Evolutionary conservation across 176 grass and related monocot species (phyloP).

Genomic region (Aegilops umbellulata): DNA sequence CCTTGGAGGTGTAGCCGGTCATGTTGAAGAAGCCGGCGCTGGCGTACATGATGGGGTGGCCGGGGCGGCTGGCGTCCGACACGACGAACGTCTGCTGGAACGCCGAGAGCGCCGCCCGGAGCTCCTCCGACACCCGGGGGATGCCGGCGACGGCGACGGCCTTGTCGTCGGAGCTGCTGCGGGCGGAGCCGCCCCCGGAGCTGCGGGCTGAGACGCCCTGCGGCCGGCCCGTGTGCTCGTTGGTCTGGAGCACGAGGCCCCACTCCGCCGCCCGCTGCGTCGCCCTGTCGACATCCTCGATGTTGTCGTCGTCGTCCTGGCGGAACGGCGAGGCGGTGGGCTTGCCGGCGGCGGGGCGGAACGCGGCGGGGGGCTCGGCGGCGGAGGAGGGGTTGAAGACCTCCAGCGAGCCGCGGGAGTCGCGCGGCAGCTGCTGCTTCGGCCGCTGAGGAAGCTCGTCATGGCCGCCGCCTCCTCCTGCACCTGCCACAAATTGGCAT

Average conservation of each 20-base stretch:
- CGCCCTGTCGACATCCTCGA: conserved; percentile 45
- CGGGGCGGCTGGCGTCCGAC: conserved; percentile 59
- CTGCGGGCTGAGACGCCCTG: conserved; percentile 61
- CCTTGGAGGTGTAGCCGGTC: conserved; percentile 67
- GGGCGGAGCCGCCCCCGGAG: conserved; percentile 29
- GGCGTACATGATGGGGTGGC: conserved; percentile 70
- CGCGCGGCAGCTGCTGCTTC: conserved; percentile 46
- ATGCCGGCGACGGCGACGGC: background rate
- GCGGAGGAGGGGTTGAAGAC: conserved; percentile 65
- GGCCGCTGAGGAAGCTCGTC: background rate
- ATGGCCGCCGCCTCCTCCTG: background rate
- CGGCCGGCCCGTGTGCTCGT: conserved; percentile 69
- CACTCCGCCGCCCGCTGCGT: conserved; percentile 75
- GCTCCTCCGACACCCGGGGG: conserved; percentile 70
- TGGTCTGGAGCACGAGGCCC: conserved; percentile 82
- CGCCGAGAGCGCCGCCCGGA: conserved; percentile 61
- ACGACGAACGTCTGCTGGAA: conserved; percentile 85
- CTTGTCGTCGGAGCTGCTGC: conserved; percentile 20
- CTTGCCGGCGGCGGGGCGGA: background rate
- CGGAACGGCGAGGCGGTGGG: conserved; percentile 16
- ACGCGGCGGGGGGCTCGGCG: background rate
- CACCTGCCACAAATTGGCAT: background rate
- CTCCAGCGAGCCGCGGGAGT: conserved; percentile 83
- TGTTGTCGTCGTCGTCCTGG: background rate
- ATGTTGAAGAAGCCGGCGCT: conserved; percentile 75